A percentile compares a stretch with the other conserved stretches of the same genome.
These are phyloP conservation scores for Alternaria postmessia DNA, from an alignment of 2,329 filamentous ascomycete species.

Conservation along the genomic window DNA sequence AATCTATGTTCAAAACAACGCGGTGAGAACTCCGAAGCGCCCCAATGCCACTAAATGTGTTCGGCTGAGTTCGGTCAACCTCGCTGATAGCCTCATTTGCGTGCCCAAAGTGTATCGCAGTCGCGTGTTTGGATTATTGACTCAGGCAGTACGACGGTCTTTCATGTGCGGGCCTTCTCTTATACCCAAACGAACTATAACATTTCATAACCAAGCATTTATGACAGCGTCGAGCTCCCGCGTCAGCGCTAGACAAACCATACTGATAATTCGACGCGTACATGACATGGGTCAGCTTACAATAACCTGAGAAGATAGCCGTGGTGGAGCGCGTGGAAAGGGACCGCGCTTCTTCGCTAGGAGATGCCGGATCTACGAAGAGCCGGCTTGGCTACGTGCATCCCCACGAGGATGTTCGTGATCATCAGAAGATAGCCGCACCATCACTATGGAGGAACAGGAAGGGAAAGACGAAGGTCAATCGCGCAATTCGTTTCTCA, in stretches of 20 bases:
- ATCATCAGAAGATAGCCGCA: constrained; percentile 8
- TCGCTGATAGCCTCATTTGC: neutral
- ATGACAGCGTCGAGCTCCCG: neutral
- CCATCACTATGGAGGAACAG: constrained; percentile 2
- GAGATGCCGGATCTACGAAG: neutral
- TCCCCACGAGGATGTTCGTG: constrained; percentile 4
- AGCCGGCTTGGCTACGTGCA: constrained; percentile 1
- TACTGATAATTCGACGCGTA: neutral
- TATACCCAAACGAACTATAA: neutral
- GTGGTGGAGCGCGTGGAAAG: neutral
- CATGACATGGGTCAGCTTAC: neutral
- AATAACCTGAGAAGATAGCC: neutral
- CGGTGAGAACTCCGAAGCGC: neutral
- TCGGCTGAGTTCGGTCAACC: neutral
- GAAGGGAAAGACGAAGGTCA: constrained; percentile 4
- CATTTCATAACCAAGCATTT: neutral
- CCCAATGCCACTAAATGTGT: neutral
- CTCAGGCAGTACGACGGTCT: neutral
- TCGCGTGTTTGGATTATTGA: neutral
- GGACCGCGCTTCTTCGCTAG: constrained; percentile 4
- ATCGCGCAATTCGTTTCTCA: constrained; percentile 8
- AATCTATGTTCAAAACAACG: neutral
- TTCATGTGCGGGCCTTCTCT: neutral
- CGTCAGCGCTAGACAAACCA: neutral
- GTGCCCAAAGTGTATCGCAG: neutral